Conservation (phyloP, 192 early-diverging fungal species). For the Coemansia sp. region DNA sequence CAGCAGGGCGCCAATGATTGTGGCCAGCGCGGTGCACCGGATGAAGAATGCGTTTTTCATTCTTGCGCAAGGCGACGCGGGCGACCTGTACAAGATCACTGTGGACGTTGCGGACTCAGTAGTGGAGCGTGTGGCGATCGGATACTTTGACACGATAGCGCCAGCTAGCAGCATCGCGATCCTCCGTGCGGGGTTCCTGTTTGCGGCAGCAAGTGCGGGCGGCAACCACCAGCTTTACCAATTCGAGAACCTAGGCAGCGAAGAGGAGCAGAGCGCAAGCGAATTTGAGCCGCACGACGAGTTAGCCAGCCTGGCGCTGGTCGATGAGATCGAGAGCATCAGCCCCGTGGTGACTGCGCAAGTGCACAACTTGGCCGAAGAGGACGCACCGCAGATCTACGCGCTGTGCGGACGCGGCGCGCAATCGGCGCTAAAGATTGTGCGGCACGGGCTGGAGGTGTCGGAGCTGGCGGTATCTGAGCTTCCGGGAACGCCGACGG, state of each 20-base stretch:
- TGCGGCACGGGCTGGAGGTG: slow-evolving; percentile 90
- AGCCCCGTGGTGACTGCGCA: slow-evolving; percentile 80
- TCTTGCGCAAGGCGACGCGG: slow-evolving; percentile 85
- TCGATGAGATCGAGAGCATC: slow-evolving; percentile 87
- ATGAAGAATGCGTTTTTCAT: slow-evolving; percentile 89
- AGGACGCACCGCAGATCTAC: slow-evolving; percentile 95
- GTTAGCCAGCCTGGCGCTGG: slow-evolving; percentile 80
- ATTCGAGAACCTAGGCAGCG: slow-evolving; percentile 91
- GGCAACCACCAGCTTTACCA: slow-evolving; percentile 93
- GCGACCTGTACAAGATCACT: slow-evolving; percentile 92
- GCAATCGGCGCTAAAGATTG: slow-evolving; percentile 77
- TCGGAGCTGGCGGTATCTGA: slow-evolving; percentile 90
- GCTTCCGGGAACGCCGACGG: slow-evolving; percentile 89
- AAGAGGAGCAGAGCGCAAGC: slow-evolving; percentile 58
- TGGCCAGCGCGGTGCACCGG: slow-evolving; percentile 83
- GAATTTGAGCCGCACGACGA: slow-evolving; percentile 70
- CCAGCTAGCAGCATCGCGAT: slow-evolving; percentile 75
- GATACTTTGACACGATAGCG: slow-evolving; percentile 92
- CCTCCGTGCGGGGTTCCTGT: slow-evolving; percentile 91
- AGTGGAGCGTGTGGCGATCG: slow-evolving; percentile 73
- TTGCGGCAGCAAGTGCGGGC: slow-evolving; percentile 76
- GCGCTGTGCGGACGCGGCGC: slow-evolving; percentile 81
- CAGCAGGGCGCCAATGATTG: slow-evolving; percentile 71
- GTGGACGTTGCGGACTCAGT: slow-evolving; percentile 64
- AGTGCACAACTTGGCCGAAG: slow-evolving; percentile 84